Evolutionary conservation across 2,329 filamentous ascomycete genomes (phyloP).

Genomic region (Beauveria scarabaeidicola): DNA sequence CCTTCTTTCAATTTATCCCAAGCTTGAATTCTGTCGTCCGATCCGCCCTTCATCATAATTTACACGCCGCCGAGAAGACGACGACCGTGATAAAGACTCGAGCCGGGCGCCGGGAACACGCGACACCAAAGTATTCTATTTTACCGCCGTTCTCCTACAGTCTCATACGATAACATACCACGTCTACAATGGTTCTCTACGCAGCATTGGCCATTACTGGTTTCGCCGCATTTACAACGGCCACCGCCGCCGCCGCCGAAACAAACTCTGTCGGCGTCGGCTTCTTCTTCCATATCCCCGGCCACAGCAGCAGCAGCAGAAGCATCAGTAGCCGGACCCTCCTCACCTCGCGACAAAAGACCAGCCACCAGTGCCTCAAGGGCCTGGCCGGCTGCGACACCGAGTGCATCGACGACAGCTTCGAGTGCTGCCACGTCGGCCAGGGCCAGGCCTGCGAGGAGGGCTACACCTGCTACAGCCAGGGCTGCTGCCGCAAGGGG

Average conservation of each 20-base stretch:
- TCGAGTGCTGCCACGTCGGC: constrained; percentile 6
- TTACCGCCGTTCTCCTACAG: background rate
- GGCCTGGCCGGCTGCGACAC: background rate
- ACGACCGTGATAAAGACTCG: background rate
- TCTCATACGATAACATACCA: background rate
- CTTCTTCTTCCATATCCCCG: background rate
- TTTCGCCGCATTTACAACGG: background rate
- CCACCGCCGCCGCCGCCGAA: background rate
- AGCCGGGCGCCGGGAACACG: background rate
- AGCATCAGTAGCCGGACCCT: background rate
- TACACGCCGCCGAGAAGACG: too few relatives aligned
- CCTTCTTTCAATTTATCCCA: background rate
- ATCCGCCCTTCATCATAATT: too few relatives aligned
- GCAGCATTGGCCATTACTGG: background rate
- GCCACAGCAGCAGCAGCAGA: background rate
- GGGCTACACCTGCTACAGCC: constrained; percentile 6
- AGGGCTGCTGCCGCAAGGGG: constrained; percentile 8
- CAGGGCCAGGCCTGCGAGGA: constrained; percentile 6
- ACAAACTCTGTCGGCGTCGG: background rate
- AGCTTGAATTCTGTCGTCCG: background rate
- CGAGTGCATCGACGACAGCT: background rate
- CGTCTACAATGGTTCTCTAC: background rate
- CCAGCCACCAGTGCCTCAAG: background rate
- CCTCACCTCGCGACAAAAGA: background rate
- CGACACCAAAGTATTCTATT: too few relatives aligned